Evolutionary conservation across 768 basidiomycete genomes (phyloP), one percentile per base, ranked within the genome.

Genomic region (Sarcomyxa edulis): DNA sequence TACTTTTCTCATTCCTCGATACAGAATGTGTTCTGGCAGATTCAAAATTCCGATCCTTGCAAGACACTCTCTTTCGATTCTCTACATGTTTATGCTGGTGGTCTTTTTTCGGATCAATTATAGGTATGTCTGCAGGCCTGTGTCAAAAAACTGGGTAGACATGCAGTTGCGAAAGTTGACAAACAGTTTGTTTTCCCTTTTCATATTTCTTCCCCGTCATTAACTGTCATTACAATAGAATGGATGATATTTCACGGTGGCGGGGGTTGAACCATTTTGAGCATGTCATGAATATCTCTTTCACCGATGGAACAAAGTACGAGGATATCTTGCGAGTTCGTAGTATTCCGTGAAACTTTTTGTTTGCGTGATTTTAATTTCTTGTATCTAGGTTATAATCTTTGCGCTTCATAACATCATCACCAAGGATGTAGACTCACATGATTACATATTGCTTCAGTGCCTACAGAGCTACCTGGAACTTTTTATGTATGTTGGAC

Each of bases 1-100:
- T 4, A 24, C 12, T 20, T 15, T 36, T 25, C 26, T n/a, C 19
- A 24, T 26, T 24, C n/a, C n/a, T n/a, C n/a, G 32, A 15, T 43
- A 12, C 32, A 68, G 65, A 72, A 68, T 52, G 54, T 59, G 4
- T 72, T 72, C 41, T 71, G 66, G 66, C 29, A 18, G 1, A 23
- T 72, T 11, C 26, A 18, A 12, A 22, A 52, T 40, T 65, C 61
- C 5, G 62, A 68, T 44, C 59, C 61, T 6, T 44, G 64, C 35
- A 14, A 24, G 4, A 58, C 63, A 20, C 16, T 61, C 3, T 62
- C 61, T 7, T 71, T 60, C 37, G 69, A 74, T 45, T 48, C 48
- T 2, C 51, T 72, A 10, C 70, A 72, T 44, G 48, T 44, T 7
- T 51, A 64, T 36, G 37, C 56, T 32, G 35, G 32, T 18, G 70